Evolutionary conservation across 2,329 filamentous ascomycete species (phyloP).

Genomic region (Zasmidium cellare): DNA sequence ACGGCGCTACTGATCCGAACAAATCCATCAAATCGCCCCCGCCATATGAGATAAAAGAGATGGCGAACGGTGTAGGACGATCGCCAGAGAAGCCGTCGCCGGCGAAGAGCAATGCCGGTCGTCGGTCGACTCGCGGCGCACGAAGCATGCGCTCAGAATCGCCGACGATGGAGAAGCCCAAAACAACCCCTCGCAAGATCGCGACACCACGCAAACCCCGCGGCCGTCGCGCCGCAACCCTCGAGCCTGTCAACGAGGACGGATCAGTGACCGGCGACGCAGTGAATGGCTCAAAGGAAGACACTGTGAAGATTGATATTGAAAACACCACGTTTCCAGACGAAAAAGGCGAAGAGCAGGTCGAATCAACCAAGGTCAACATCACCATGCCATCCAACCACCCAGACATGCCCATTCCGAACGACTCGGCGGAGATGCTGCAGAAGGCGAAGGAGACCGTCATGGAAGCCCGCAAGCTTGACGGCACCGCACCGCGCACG

Average conservation of each 20-base stretch:
- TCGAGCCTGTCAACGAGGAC: constrained; percentile 32
- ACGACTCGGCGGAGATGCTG: constrained; percentile 74
- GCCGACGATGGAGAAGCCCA: constrained; percentile 50
- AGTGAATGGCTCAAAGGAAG: constrained; percentile 28
- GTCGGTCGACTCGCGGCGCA: constrained; percentile 38
- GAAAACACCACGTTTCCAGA: constrained; percentile 61
- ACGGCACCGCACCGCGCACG: constrained; percentile 35
- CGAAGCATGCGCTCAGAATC: constrained; percentile 62
- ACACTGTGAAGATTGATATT: constrained; percentile 68
- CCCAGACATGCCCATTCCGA: constrained; percentile 68
- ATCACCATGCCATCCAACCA: constrained; percentile 71
- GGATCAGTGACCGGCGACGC: constrained; percentile 27
- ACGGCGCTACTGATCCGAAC: constrained; percentile 59
- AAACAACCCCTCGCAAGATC: constrained; percentile 47
- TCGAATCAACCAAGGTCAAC: constrained; percentile 71
- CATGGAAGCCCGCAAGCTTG: constrained; percentile 62
- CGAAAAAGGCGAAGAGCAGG: constrained; percentile 63
- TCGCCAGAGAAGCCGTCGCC: constrained; percentile 25
- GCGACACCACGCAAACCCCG: constrained; percentile 57
- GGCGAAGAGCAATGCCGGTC: constrained; percentile 13
- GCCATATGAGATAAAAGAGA: constrained; percentile 56
- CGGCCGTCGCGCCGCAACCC: constrained; percentile 37
- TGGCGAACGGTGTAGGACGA: constrained; percentile 29
- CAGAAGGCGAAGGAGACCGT: constrained; percentile 88
- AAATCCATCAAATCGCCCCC: constrained; percentile 79